These are phyloP conservation scores for Leccinum barrowsii DNA, from an alignment of 768 basidiomycete genomes.

Conservation along the genomic window DNA sequence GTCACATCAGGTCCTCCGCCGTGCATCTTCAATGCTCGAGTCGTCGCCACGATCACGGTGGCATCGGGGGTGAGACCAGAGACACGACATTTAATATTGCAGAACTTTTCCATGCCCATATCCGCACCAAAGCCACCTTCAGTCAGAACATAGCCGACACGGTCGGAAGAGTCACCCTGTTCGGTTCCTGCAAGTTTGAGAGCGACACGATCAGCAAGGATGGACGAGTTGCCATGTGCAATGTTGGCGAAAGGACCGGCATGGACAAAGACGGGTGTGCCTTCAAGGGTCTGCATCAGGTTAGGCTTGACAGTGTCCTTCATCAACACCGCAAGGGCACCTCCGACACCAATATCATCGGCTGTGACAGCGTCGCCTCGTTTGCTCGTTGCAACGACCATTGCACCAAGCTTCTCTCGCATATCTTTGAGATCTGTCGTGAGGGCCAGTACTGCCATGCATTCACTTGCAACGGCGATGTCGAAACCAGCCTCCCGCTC, in stretches of 20 bases:
- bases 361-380: constrained; percentile 90
- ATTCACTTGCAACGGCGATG: constrained; percentile 95
- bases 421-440: constrained; percentile 87
- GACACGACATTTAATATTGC: constrained; percentile 97
- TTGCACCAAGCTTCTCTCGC: constrained; percentile 86
- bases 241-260: constrained; percentile 99
- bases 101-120: constrained; percentile 99
- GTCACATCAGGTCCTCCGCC: constrained; percentile 96
- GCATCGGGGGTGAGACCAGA: constrained; percentile 93
- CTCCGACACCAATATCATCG: constrained; percentile 93
- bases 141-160: constrained; percentile 92
- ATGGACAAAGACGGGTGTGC: constrained; percentile 98
- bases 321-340: constrained; percentile 94
- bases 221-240: constrained; percentile 97
- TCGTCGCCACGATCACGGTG: constrained; percentile 93
- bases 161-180: constrained; percentile 76
- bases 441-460: constrained; percentile 96
- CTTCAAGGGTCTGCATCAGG: constrained; percentile 97
- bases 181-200: constrained; percentile 96
- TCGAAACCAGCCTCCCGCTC: constrained; percentile 92
- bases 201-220: constrained; percentile 95
- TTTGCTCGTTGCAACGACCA: constrained; percentile 96
- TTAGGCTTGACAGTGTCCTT: constrained; percentile 99
- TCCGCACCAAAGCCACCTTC: constrained; percentile 99
- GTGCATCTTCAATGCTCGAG: constrained; percentile 98